Conservation (phyloP, 805 yeast genomes). For the Candida alai region DNA sequence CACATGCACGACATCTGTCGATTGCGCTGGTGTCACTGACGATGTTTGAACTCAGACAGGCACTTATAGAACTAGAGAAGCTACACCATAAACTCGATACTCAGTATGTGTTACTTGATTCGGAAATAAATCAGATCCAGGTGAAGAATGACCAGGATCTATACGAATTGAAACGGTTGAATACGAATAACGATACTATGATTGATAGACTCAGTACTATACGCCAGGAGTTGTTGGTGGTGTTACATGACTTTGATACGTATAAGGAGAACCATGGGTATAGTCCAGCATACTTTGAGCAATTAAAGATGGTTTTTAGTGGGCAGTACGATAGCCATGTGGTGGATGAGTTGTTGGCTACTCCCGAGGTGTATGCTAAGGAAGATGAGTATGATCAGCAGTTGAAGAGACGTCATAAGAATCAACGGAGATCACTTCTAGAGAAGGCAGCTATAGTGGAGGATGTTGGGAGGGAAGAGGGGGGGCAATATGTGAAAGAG, state of each 20-base stretch:
- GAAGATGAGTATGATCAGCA: too few relatives aligned
- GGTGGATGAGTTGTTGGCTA: too few relatives aligned
- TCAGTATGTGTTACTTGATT: slow-evolving; percentile 3
- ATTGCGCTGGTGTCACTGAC: background rate
- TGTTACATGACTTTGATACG: slow-evolving; percentile 2
- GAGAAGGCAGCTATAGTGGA: background rate
- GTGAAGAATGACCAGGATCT: slow-evolving; percentile 6
- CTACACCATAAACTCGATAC: slow-evolving; percentile 7
- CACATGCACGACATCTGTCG: background rate
- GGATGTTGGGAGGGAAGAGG: too few relatives aligned
- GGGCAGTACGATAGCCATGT: too few relatives aligned
- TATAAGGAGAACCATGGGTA: slow-evolving; percentile 2
- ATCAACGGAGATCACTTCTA: too few relatives aligned
- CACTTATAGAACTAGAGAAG: slow-evolving; percentile 10
- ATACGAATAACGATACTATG: slow-evolving; percentile 6
- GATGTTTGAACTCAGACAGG: slow-evolving; percentile 4
- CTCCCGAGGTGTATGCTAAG: too few relatives aligned
- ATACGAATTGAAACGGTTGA: slow-evolving; percentile 1
- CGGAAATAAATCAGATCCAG: slow-evolving; percentile 5
- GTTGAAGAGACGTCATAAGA: too few relatives aligned
- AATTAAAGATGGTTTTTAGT: slow-evolving; percentile 1
- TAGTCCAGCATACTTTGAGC: slow-evolving; percentile 1
- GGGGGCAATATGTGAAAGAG: too few relatives aligned
- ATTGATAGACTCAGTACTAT: slow-evolving; percentile 4
- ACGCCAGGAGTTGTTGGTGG: slow-evolving; percentile 3